Percentiles rank a stretch among this genome's conserved stretches.
phyloP scores from a whole-genome alignment of 73 alveolate species.

The Stentor coeruleus region DNA sequence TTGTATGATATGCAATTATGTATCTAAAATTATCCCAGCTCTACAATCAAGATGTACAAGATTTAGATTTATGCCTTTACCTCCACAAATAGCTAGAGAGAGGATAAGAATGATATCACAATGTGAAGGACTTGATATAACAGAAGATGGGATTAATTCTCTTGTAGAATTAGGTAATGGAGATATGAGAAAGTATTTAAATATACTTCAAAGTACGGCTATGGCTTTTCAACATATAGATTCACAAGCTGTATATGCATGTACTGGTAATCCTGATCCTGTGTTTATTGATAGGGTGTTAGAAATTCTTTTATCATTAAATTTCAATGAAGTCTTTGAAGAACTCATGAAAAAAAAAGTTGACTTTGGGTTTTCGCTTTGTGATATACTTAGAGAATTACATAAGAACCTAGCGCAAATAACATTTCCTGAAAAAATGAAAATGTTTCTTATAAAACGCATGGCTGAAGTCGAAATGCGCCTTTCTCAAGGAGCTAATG shows the following conservation, averaged over 20 bases:
- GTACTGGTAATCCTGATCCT: conserved; percentile 92
- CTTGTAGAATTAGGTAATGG: conserved; percentile 84
- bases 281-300: conserved; percentile 44
- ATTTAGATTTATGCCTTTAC: conserved; percentile 85
- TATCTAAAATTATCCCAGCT: conserved; percentile 93
- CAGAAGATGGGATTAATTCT: conserved; percentile 57
- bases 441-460: conserved; percentile 47
- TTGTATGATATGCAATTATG: conserved; percentile 94
- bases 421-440: conserved; percentile 40
- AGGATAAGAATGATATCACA: conserved; percentile 68
- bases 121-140: conserved; percentile 58
- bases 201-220: conserved; percentile 78
- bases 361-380: conserved; percentile 47
- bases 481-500: conserved; percentile 66
- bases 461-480: conserved; percentile 77
- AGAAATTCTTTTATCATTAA: conserved; percentile 29
- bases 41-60: conserved; percentile 94
- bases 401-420: conserved; percentile 42
- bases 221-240: conserved; percentile 66
- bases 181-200: conserved; percentile 96
- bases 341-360: conserved; percentile 28
- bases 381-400: conserved; percentile 64
- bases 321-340: conserved; percentile 35
- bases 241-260: conserved; percentile 64
- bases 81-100: conserved; percentile 46